Percentiles rank a stretch among this genome's conserved stretches.
phyloP scores from a whole-genome alignment of 495 filamentous ascomycete genomes.

The Neurospora sp. region DNA sequence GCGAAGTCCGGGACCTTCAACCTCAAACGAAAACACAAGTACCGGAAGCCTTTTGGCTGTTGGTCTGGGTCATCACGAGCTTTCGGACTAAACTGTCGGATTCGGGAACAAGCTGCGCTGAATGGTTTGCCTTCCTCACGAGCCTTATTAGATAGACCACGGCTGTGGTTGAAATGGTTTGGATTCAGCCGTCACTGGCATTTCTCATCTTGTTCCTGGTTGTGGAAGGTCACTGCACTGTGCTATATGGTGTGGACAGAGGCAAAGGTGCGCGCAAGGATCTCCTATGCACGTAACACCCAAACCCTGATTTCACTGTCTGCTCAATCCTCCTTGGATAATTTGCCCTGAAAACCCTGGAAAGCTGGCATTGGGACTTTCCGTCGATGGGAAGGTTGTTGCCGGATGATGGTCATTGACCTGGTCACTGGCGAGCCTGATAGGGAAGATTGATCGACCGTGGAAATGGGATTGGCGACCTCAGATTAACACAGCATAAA shows the following conservation, averaged over 20 bases:
- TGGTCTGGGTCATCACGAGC: background rate
- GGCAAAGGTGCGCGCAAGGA: background rate
- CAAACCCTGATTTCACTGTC: background rate
- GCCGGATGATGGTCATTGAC: background rate
- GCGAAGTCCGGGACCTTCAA: background rate
- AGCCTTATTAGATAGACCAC: background rate
- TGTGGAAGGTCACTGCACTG: background rate
- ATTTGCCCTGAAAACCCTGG: background rate
- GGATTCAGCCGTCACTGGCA: background rate
- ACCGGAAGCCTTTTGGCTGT: background rate
- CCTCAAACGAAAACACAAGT: background rate
- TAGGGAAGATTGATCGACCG: background rate
- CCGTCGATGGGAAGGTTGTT: background rate
- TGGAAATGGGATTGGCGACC: background rate
- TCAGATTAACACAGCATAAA: background rate
- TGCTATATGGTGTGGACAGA: background rate
- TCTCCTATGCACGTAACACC: background rate
- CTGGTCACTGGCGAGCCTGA: background rate
- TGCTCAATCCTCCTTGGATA: too few species aligned
- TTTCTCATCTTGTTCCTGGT: background rate
- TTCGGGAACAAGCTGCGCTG: background rate
- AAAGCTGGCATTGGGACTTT: background rate
- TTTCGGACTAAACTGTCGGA: background rate
- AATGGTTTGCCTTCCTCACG: background rate
- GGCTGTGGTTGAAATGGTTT: background rate